Base-by-base conservation (phyloP, 1,284 basidiomycete species). In the Retiboletus fuscus region DNA sequence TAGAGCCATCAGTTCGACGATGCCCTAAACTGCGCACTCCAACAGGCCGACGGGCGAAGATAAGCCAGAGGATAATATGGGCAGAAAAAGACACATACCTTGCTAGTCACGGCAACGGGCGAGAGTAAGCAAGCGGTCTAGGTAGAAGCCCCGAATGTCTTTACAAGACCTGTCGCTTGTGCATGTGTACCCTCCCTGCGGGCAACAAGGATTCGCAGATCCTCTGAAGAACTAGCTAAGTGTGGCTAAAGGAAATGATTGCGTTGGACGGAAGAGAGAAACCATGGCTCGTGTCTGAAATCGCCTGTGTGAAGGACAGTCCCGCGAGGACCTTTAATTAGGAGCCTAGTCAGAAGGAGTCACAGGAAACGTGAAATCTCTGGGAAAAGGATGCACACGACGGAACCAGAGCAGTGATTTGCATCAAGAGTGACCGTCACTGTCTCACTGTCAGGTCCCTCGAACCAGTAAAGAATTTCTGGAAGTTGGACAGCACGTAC, bases 341-440 rank as follows among this genome's bases (percentile, higher is more conserved):
- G 88, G 81, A 94, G 97, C 95, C 95, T 97, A 51, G 69, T 57
- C 26, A n/a, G 51, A 67, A 67, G 46, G 13, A 51, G 57, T 63
- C 68, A 66, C 39, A 0, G 22, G 0, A n/a, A 61, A 51, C 7
- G 13, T 1, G n/a, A 8, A 41, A 41, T 28, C 1, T 18, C 18
- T 10, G 20, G 13, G n/a, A n/a, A 7, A n/a, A 8, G 26, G 22
- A 71, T 90, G 61, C 77, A 96, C 96, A 98, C 98, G 43, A 95
- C 91, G 0, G 95, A 92, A 1, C 97, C 97, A 16, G 95, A 96
- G 81, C 96, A 98, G 80, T 98, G 97, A 79, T 98, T 98, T 3
- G 97, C 96, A 75, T 97, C 94, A 22, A 98, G 86, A 0, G 96
- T 97, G 70, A 98, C 87, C 0, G 85, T 91, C 5, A 96, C 89